Base-by-base conservation (phyloP, 192 early-diverging fungal species). In the Rhizophagus clarus region DNA sequence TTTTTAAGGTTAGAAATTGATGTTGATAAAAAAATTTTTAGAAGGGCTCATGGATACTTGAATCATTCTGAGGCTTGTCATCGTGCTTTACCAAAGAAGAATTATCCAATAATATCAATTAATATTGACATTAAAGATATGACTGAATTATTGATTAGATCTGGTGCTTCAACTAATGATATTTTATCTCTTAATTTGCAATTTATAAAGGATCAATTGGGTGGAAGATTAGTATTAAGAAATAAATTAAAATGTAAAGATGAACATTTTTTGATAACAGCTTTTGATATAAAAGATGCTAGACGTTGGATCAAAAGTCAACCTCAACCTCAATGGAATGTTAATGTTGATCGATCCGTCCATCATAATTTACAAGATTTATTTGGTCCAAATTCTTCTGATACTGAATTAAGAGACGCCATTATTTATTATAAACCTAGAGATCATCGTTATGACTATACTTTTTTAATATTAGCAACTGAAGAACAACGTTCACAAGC, bases 21-120 rank as follows among this genome's bases (percentile, higher is more conserved):
- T 28, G 28, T 28, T 28, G 62, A 64, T 64, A 64, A 64, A 64
- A 64, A 64, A 64, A 6, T 28, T 28, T 28, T 28, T 28, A 64
- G 5, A 26, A 29, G 67, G n/a, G 67, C 29, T 37, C 67, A 69
- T 69, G 67, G 67, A 2, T 69, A 69, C 22, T 37, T 69, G 2
- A 34, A 69, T 22, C 67, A 69, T 69, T n/a, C 67, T 22, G 67
- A 69, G 22, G 67, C 67, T 22, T 69, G 67, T 34, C 67, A 69
- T 40, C 28, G 67, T 37, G 32, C 67, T n/a, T 69, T 69, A 9
- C 67, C 67, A 69, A 69, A 69, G 67, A 69, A 40, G n/a, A 20
- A 37, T 37, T 20, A 14, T 37, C 67, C 67, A 6, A 37, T 12
- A 20, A 22, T 69, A 40, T 17, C 5, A 2, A 8, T 69, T 40